These are phyloP conservation scores for Hansfordia pulvinata DNA, from an alignment of 2,329 filamentous ascomycete species.

Conservation along the genomic window DNA sequence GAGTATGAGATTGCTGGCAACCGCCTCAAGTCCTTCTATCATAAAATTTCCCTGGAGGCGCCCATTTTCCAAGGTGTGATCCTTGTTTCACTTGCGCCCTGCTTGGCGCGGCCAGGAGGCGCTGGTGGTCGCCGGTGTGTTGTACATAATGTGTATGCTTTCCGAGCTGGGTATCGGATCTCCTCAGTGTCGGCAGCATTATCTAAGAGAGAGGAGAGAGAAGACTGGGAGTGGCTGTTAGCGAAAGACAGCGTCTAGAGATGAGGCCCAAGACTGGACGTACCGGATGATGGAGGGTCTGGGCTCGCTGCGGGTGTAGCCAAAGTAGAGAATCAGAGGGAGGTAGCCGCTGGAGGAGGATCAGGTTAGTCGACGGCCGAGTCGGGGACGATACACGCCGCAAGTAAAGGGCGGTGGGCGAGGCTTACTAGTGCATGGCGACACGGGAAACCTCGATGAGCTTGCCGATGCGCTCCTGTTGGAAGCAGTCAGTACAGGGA, in stretches of 20 bases:
- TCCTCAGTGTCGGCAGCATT: too few species aligned
- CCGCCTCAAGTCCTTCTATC: too few species aligned
- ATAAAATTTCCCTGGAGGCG: too few species aligned
- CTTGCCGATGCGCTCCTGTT: slow-evolving; percentile 90
- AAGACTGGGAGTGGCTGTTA: slow-evolving; percentile 29
- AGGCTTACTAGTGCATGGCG: slow-evolving; percentile 82
- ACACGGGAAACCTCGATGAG: slow-evolving; percentile 90
- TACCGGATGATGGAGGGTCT: slow-evolving; percentile 59
- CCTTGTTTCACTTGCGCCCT: too few species aligned
- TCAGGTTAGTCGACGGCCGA: slow-evolving; percentile 18
- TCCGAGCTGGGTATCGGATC: too few species aligned
- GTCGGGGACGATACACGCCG: too few species aligned
- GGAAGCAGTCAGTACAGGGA: slow-evolving; percentile 4
- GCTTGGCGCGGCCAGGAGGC: too few species aligned
- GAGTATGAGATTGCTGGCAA: too few species aligned
- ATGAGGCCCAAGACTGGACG: slow-evolving; percentile 5
- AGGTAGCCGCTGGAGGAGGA: slow-evolving; percentile 65
- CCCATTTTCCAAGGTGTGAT: too few species aligned
- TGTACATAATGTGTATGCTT: too few species aligned
- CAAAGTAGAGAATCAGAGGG: slow-evolving; percentile 91
- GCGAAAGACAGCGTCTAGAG: slow-evolving; percentile 1
- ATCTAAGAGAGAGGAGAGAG: slow-evolving; percentile 51
- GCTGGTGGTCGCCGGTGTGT: too few species aligned
- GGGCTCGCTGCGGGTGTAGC: slow-evolving; percentile 89
- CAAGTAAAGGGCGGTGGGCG: not conserved